Conservation (phyloP, 1,284 basidiomycete species). For the Bjerkandera adusta region DNA sequence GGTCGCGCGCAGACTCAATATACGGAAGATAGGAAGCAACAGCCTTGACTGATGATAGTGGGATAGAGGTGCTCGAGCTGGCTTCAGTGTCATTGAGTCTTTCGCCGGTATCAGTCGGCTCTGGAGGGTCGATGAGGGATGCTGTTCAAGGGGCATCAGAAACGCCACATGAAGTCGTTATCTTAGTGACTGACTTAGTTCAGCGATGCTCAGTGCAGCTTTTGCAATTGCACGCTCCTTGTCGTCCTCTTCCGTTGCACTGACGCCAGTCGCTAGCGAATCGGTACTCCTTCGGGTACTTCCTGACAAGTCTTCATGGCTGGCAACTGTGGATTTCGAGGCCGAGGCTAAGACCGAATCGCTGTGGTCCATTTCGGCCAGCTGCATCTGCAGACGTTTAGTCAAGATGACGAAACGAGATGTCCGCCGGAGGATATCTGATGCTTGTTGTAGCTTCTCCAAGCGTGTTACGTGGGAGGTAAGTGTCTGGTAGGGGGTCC, state of each 20-base stretch:
- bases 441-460: slow-evolving; percentile 75
- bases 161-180: too few relatives aligned
- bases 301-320: background rate
- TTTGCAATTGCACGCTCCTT: slow-evolving; percentile 85
- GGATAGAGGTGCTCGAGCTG: slow-evolving; percentile 30
- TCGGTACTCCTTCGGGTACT: slow-evolving; percentile 11
- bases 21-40: slow-evolving; percentile 69
- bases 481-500: slow-evolving; percentile 75
- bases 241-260: slow-evolving; percentile 60
- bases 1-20: slow-evolving; percentile 67
- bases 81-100: slow-evolving; percentile 6
- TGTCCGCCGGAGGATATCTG: slow-evolving; percentile 79
- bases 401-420: slow-evolving; percentile 83
- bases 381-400: slow-evolving; percentile 77
- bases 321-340: background rate
- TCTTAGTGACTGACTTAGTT: slow-evolving; percentile 60
- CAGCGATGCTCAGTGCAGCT: slow-evolving; percentile 87
- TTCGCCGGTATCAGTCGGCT: too few relatives aligned
- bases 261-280: slow-evolving; percentile 27
- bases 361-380: slow-evolving; percentile 56
- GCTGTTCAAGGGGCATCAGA: background rate
- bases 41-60: slow-evolving; percentile 68
- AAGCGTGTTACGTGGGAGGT: slow-evolving; percentile 69
- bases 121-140: slow-evolving; percentile 8
- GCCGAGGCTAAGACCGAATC: slow-evolving; percentile 2